These are phyloP conservation scores for Gnomoniopsis sp. DNA, from an alignment of 2,329 filamentous ascomycete genomes.

Conservation along the genomic window DNA sequence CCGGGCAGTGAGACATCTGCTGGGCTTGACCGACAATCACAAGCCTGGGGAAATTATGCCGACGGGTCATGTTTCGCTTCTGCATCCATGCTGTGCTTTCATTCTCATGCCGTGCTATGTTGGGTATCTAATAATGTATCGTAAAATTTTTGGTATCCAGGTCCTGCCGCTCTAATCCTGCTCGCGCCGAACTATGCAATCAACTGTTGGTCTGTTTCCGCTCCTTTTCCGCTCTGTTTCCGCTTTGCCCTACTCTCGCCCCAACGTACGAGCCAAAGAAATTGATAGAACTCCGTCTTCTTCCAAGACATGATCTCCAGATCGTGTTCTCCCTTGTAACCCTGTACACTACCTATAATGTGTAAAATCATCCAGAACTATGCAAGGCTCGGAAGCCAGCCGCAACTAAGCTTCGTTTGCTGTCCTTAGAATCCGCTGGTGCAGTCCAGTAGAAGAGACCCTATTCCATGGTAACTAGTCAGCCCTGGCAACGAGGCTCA, in stretches of 20 bases:
- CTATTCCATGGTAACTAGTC: conserved; percentile 31
- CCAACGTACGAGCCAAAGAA: background rate
- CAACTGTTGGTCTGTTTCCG: too few relatives aligned
- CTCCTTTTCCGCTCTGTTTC: background rate
- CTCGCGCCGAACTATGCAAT: background rate
- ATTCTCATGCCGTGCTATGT: background rate
- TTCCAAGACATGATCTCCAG: background rate
- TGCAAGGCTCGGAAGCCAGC: conserved; percentile 58
- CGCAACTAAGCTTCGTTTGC: conserved; percentile 54
- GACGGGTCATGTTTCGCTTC: background rate
- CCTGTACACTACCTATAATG: background rate
- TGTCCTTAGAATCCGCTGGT: conserved; percentile 63
- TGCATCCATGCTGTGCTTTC: background rate
- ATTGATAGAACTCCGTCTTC: background rate
- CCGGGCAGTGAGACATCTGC: background rate
- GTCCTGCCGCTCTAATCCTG: background rate
- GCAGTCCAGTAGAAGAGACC: conserved; percentile 82
- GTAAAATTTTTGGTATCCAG: background rate
- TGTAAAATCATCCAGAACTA: conserved; percentile 32
- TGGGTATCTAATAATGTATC: background rate
- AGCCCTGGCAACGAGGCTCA: conserved; percentile 14
- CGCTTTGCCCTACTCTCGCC: background rate
- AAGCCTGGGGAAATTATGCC: background rate
- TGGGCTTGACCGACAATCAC: too few relatives aligned
- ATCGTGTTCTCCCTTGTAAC: background rate